Percentiles rank a stretch among this genome's conserved stretches.
These are phyloP conservation scores for Albifimbria verrucaria DNA, from an alignment of 2,329 filamentous ascomycete genomes.

Conservation along the genomic window DNA sequence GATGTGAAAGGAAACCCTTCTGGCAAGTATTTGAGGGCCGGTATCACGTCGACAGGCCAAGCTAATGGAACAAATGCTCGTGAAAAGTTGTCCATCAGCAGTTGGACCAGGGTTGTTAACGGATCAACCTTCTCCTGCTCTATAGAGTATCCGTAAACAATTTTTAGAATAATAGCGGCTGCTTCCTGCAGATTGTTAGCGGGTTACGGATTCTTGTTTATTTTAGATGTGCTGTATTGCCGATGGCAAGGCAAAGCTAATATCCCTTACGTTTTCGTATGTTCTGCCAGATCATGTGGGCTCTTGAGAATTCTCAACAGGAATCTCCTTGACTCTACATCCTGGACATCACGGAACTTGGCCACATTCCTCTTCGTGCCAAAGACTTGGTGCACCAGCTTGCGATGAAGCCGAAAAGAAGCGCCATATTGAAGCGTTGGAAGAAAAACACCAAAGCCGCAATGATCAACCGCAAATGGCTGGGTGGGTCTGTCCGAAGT, in stretches of 20 bases:
- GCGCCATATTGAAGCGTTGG: conserved; percentile 14
- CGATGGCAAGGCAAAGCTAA: too few species aligned
- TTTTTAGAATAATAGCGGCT: conserved; percentile 15
- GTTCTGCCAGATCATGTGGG: conserved; percentile 15
- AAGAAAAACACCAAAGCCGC: conserved; percentile 16
- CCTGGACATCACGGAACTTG: conserved; percentile 18
- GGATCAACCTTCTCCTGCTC: conserved; percentile 13
- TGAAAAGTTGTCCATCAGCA: conserved; percentile 13
- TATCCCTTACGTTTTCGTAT: conserved; percentile 23
- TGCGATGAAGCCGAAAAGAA: conserved; percentile 18
- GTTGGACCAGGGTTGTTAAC: conserved; percentile 12
- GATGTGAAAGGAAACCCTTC: neutral
- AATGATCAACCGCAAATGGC: conserved; percentile 15
- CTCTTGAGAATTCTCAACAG: conserved; percentile 17
- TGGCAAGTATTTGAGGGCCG: conserved; percentile 8
- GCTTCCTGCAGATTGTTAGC: too few species aligned
- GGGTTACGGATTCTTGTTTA: too few species aligned
- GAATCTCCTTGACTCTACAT: conserved; percentile 22
- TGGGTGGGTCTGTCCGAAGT: conserved; percentile 13
- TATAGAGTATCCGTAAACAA: conserved; percentile 15
- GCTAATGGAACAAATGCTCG: conserved; percentile 10
- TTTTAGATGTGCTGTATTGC: too few species aligned
- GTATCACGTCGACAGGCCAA: conserved; percentile 15
- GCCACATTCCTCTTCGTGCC: conserved; percentile 17
- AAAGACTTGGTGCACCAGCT: conserved; percentile 25